A percentile compares a stretch with the other conserved stretches of the same genome.
Conservation (phyloP, 441 rosid species). For the Flueggea neowawraea region DNA sequence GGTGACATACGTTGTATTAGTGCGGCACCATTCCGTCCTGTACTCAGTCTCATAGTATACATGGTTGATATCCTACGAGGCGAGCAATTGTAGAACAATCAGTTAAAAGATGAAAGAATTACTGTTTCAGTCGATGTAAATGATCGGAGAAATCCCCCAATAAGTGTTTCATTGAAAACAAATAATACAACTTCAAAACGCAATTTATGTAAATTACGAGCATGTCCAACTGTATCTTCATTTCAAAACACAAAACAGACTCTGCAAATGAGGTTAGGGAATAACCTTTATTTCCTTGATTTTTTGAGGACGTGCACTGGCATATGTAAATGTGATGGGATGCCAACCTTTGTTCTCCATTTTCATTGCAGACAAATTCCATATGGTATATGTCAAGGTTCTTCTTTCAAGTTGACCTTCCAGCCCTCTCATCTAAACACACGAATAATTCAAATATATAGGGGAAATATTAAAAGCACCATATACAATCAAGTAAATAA, state of each 20-base stretch:
- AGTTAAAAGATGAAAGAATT: background rate
- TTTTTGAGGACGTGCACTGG: conserved; percentile 43
- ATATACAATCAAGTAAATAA: no score
- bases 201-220: background rate
- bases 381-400: conserved; percentile 81
- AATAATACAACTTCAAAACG: background rate
- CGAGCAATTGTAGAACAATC: background rate
- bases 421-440: conserved; percentile 62
- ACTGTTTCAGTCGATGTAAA: background rate
- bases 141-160: background rate
- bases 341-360: conserved; percentile 81
- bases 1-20: conserved; percentile 38
- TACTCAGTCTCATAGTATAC: conserved; percentile 70
- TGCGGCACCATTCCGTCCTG: conserved; percentile 86
- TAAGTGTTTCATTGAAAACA: background rate
- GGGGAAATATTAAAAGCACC: no score
- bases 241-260: background rate
- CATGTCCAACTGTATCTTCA: background rate
- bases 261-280: background rate
- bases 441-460: no score
- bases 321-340: conserved; percentile 72
- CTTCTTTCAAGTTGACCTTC: conserved; percentile 77
- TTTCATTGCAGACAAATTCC: conserved; percentile 63
- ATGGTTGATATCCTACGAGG: conserved; percentile 65
- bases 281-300: conserved; percentile 72